A percentile compares a stretch with the other conserved stretches of the same genome.
These are phyloP conservation scores for Xylaria sp. DNA, from an alignment of 2,329 filamentous ascomycete species.

Conservation along the genomic window DNA sequence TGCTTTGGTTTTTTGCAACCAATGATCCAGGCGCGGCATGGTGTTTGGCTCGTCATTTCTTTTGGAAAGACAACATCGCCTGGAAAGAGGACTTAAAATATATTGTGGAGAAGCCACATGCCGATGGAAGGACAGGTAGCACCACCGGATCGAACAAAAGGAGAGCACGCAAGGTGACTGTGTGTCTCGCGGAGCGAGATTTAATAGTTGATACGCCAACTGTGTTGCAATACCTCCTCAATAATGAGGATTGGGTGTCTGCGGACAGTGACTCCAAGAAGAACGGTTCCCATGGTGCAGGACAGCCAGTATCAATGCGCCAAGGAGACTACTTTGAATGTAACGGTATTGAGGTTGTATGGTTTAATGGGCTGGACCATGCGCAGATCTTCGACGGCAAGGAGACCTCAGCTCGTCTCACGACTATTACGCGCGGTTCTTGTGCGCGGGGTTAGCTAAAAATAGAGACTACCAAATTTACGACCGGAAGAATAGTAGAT, in stretches of 20 bases:
- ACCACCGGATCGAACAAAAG: constrained; percentile 21
- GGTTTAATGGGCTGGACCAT: constrained; percentile 71
- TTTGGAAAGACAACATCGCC: constrained; percentile 76
- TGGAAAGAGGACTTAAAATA: constrained; percentile 73
- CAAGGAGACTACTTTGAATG: constrained; percentile 39
- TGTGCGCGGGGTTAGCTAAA: constrained; percentile 38
- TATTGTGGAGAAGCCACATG: constrained; percentile 28
- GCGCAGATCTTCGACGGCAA: constrained; percentile 66
- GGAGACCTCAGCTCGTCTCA: constrained; percentile 42
- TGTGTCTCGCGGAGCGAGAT: constrained; percentile 68
- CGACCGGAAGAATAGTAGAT: constrained; percentile 17
- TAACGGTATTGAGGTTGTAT: constrained; percentile 65
- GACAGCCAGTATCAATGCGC: constrained; percentile 30
- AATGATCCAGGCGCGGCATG: constrained; percentile 74
- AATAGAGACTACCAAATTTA: constrained; percentile 24
- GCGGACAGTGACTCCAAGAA: constrained; percentile 27
- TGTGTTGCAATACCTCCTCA: constrained; percentile 67
- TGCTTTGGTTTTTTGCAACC: constrained; percentile 74
- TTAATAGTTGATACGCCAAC: constrained; percentile 70
- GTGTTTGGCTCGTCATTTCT: constrained; percentile 72
- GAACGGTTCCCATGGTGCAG: constrained; percentile 47
- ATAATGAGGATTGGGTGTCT: constrained; percentile 48
- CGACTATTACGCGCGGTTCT: constrained; percentile 46
- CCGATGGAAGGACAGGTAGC: constrained; percentile 26
- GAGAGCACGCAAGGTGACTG: constrained; percentile 56